These are phyloP conservation scores for Tricholomella constricta DNA, from an alignment of 768 basidiomycete genomes.

Conservation along the genomic window DNA sequence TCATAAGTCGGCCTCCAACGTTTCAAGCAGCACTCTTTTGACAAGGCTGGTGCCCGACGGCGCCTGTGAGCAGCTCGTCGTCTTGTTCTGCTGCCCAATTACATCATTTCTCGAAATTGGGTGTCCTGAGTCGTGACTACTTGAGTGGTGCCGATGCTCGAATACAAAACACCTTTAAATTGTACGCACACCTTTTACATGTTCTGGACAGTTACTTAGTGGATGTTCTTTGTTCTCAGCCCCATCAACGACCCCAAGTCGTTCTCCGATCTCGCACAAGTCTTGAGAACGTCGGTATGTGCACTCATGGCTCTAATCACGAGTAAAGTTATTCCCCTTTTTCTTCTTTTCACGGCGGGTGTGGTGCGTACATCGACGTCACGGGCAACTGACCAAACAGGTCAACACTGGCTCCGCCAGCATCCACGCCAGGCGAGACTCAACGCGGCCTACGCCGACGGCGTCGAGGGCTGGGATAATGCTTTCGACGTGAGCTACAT, in stretches of 20 bases:
- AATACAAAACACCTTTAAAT: slow-evolving; percentile 11
- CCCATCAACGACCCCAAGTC: slow-evolving; percentile 6
- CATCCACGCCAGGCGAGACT: slow-evolving; percentile 14
- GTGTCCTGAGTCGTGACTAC: slow-evolving; percentile 9
- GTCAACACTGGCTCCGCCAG: slow-evolving; percentile 12
- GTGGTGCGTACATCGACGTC: slow-evolving; percentile 13
- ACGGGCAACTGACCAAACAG: slow-evolving; percentile 6
- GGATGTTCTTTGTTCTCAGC: not conserved
- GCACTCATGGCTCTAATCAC: too few species aligned
- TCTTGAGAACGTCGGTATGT: slow-evolving; percentile 16
- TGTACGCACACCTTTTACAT: slow-evolving; percentile 1
- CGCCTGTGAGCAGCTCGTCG: slow-evolving; percentile 10
- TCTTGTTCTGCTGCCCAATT: too few species aligned
- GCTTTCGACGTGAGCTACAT: slow-evolving; percentile 11
- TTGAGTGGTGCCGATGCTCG: too few species aligned
- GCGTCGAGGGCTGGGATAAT: slow-evolving; percentile 15
- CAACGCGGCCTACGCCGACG: slow-evolving; percentile 11
- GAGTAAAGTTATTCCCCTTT: too few species aligned
- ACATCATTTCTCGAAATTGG: slow-evolving; percentile 3
- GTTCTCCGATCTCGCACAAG: slow-evolving; percentile 8
- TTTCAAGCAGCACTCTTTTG: slow-evolving; percentile 9
- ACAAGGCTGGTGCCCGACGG: slow-evolving; percentile 11
- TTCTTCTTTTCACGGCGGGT: too few species aligned
- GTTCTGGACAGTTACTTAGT: not conserved
- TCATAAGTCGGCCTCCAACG: slow-evolving; percentile 10